Base-by-base conservation (phyloP, 176 grass and related monocot genomes). In the Bolboschoenus planiculmis region DNA sequence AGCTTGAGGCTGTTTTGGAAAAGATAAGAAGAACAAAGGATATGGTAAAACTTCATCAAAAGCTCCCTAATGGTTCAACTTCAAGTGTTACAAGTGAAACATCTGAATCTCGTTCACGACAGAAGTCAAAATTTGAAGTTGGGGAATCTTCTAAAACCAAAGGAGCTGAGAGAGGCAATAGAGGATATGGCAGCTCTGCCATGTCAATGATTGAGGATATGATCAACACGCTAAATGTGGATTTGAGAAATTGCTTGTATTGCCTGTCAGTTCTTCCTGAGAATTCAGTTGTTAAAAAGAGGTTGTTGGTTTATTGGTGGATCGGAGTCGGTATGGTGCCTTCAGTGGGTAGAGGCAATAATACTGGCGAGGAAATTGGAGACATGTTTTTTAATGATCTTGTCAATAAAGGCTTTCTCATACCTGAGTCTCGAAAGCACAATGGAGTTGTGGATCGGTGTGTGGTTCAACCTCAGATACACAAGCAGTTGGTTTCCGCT, bases 251-350 rank as follows among this genome's bases (percentile, higher is more conserved):
- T 21, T 93, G 91, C 85, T 80, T 90, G 46, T 73, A 85, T 61
- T 93, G 91, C 48, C 87, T 93, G n/a, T 90, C 88, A 83, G n/a
- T 93, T 16, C 90, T 93, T 79, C 91, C 91, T 67, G 88, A 90
- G 85, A 93, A 93, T 46, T 85, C 85, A 5, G 57, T 93, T 40
- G 51, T 93, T 39, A 90, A 86, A 56, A 93, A 86, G 61, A 93
- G 86, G 84, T 64, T 83, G 18, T 81, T 93, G 81, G 88, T 92
- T 11, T 81, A 89, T 86, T 92, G 90, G 90, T 92, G 91, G 91
- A 90, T 93, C 43, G 88, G 91, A 2, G 81, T 88, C 76, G 88
- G 86, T 2, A 61, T 93, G 61, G 84, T 88, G 72, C 33, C 20
- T 42, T 10, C 47, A 50, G 47, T 50, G 47, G 1, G 10, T 50